These are phyloP conservation scores for Arctium lappa DNA, from an alignment of 129 eudicot genomes.

Conservation along the genomic window DNA sequence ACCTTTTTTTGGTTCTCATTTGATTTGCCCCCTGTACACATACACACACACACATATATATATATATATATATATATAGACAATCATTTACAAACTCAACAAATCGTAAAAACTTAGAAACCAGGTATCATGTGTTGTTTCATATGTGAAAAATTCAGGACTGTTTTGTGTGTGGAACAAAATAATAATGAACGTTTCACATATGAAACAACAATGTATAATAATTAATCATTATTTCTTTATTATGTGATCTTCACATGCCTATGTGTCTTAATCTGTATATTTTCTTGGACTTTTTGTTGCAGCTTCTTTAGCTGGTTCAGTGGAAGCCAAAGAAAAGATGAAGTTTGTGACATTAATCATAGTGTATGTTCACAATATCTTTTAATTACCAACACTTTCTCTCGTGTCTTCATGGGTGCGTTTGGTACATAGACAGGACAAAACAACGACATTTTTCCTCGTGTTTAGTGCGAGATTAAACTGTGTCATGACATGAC, in stretches of 20 bases:
- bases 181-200: not conserved
- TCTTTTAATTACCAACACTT: not conserved
- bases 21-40: too few relatives aligned
- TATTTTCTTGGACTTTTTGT: not conserved
- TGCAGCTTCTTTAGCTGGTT: conserved; percentile 96
- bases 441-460: not conserved
- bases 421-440: not conserved
- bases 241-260: not conserved
- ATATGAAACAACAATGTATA: not conserved
- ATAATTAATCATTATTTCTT: not conserved
- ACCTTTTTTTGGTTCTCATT: too few relatives aligned
- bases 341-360: conserved; percentile 45
- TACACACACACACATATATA: too few relatives aligned
- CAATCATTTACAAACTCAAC: too few relatives aligned
- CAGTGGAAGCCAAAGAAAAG: conserved; percentile 54
- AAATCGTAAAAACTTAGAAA: not conserved
- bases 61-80: too few relatives aligned
- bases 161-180: not conserved
- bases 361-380: conserved; percentile 53
- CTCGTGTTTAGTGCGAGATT: too few relatives aligned
- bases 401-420: not conserved
- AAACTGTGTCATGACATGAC: too few relatives aligned
- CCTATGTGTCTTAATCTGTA: not conserved
- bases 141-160: not conserved
- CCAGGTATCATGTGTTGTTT: not conserved